Evolutionary conservation across 1,139 yeast species (phyloP).

Genomic region (Blastobotrys indianensis): DNA sequence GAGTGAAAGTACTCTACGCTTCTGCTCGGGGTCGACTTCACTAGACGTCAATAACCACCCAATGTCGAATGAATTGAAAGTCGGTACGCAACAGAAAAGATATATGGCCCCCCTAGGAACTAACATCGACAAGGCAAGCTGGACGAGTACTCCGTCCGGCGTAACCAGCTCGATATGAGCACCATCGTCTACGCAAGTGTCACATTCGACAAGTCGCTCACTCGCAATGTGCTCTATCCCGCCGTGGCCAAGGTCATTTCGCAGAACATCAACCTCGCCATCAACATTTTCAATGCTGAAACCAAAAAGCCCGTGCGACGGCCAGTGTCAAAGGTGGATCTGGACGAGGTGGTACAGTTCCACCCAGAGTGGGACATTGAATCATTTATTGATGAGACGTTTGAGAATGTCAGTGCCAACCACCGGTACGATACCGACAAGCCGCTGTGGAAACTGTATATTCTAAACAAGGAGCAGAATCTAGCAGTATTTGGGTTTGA

Average conservation of each 20-base stretch:
- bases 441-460: slow-evolving; percentile 22
- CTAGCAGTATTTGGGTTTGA: slow-evolving; percentile 18
- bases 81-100: too few species aligned
- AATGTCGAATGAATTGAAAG: too few species aligned
- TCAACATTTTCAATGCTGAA: slow-evolving; percentile 8
- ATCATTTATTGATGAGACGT: slow-evolving; percentile 10
- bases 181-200: too few species aligned
- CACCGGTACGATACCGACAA: slow-evolving; percentile 13
- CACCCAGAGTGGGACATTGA: slow-evolving; percentile 8
- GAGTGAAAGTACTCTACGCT: too few species aligned
- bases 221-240: background rate
- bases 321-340: slow-evolving; percentile 1
- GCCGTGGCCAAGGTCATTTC: slow-evolving; percentile 6
- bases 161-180: too few species aligned
- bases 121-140: too few species aligned
- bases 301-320: background rate
- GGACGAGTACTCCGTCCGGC: too few species aligned
- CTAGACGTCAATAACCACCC: too few species aligned
- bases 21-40: too few species aligned
- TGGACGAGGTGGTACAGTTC: slow-evolving; percentile 11
- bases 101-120: too few species aligned
- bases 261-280: slow-evolving; percentile 3
- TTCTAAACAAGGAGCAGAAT: slow-evolving; percentile 11
- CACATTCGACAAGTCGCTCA: too few species aligned
- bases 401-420: slow-evolving; percentile 1